Conservation (phyloP, 2,329 filamentous ascomycete species). For the Pseudogymnoascus sp. region DNA sequence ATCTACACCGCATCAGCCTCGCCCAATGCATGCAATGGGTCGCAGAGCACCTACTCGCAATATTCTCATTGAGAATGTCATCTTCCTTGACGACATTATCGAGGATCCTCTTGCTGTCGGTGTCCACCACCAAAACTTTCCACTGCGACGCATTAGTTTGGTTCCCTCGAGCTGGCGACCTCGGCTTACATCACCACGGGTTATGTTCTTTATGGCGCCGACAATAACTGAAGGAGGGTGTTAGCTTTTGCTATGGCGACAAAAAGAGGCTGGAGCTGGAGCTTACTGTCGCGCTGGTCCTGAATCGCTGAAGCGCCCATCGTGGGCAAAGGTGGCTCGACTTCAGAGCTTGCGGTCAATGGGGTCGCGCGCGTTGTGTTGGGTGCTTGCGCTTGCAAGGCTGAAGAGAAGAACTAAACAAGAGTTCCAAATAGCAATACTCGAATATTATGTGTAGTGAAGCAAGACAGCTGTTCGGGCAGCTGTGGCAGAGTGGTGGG, state of each 20-base stretch:
- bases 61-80: conserved; percentile 92
- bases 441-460: neutral
- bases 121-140: conserved; percentile 93
- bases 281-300: conserved; percentile 68
- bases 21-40: conserved; percentile 12
- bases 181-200: conserved; percentile 64
- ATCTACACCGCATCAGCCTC: conserved; percentile 43
- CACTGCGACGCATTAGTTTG: conserved; percentile 48
- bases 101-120: conserved; percentile 72
- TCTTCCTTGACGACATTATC: conserved; percentile 90
- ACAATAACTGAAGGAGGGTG: conserved; percentile 50
- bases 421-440: neutral
- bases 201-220: conserved; percentile 66
- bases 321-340: conserved; percentile 32
- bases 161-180: conserved; percentile 10
- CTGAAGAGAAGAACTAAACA: neutral
- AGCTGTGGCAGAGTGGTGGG: neutral
- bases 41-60: conserved; percentile 60
- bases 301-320: conserved; percentile 83
- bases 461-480: neutral
- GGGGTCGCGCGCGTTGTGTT: neutral
- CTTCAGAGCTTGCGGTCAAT: neutral
- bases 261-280: conserved; percentile 3
- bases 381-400: neutral
- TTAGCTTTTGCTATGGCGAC: neutral